Base-by-base conservation (phyloP, 306 rosid genomes). In the Amphicarpaea edgeworthii region DNA sequence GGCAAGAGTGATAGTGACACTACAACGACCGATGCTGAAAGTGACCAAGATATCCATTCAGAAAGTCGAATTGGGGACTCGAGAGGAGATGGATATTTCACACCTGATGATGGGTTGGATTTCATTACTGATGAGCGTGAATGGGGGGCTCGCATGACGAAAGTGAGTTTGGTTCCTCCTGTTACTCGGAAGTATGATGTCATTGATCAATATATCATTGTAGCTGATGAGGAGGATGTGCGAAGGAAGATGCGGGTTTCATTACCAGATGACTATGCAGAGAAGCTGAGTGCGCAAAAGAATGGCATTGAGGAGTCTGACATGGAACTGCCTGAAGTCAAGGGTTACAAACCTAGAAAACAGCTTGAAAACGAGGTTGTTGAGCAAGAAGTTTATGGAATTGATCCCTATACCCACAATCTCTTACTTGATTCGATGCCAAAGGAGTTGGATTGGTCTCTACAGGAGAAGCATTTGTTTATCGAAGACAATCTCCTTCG, bases 91-190 rank as follows among this genome's bases (percentile, higher is more conserved):
- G 50, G 17, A 14, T 45, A 14, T 45, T 45, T 45, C 50, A 12
- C 50, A 12, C 50, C 50, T 14, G 50, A 45, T 45, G 16, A 14
- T 45, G 50, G 50, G 50, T 45, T 45, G 7, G 17, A 45, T 45
- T 45, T 45, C 16, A 45, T 45, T 12, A 45, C 50, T 14, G 50
- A 45, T 45, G 50, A 45, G 50, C 50, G 50, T 45, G 50, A 45
- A 45, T 45, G 50, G 50, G 50, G 50, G 50, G 50, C 50, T 45
- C 50, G 50, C 16, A 45, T 45, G 50, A 45, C 50, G 50, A 45
- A 45, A 45, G 50, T 7, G 4, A 45, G 50, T 14, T 45, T 45
- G 50, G 50, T 45, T 12, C 50, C 50, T 45, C 50, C 50, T 45
- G 50, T 45, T 45, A 45, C 50, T 45, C 16, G 50, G 50, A 45